Evolutionary conservation across 192 early-diverging fungal species (phyloP), one percentile per base, ranked within the genome.

Genomic region (Coemansia sp.): DNA sequence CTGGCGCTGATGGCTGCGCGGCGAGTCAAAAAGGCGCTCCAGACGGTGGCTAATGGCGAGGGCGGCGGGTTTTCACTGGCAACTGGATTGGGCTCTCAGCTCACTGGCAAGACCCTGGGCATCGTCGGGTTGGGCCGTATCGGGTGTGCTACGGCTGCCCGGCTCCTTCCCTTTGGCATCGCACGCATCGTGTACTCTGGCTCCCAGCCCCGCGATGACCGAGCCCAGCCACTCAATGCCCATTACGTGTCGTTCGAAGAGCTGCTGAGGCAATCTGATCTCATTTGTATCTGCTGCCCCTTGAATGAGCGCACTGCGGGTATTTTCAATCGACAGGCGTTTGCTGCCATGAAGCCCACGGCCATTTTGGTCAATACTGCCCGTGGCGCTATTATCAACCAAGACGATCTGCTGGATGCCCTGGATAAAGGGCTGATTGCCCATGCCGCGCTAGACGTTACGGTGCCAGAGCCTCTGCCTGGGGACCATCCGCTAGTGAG

Each of bases 101-200:
- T 95, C 41, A 87, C 85, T 1, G 83, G 82, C 27, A 94, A 95
- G 69, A 90, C 90, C 0, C 76, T 97, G 21, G 95, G 94, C 0
- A 87, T 97, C 48, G 88, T 97, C 32, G 95, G 95, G 0, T 63
- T 94, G 8, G 95, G 95, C 0, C 85, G 93, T 29, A 95, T 95
- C 55, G 95, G 95, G 5, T 66, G 69, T 14, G 94, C 91, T 0
- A 90, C 93, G 10, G 89, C 87, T 10, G 64, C 77, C n/a, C 82
- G 95, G 25, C 73, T 97, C 27, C 72, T 76, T 29, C 87, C 90
- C 1, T 95, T 97, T 85, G 88, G 91, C 2, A 79, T 91, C 2
- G 31, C 67, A 17, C 80, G 82, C n/a, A 67, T 93, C 17, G 41
- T 93, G 14, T 95, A 94, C 57, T 74, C 73, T 1, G 88, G 85